Evolutionary conservation across 176 grass and related monocot genomes (phyloP), one percentile per base, ranked within the genome.

Genomic region (Carex pumila): DNA sequence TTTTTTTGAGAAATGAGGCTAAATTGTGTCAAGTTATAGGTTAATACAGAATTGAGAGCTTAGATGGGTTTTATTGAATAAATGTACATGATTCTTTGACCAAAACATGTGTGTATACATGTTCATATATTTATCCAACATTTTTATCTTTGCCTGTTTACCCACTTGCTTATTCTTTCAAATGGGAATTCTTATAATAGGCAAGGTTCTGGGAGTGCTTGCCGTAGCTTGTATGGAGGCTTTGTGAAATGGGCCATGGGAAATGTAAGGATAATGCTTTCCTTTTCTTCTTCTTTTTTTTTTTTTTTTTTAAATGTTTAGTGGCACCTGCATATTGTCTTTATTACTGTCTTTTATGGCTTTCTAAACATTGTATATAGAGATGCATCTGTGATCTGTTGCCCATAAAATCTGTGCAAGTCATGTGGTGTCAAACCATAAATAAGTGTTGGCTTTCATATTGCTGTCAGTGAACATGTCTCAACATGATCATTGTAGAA

Each of bases 231-330:
- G 79, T 99, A 95, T 73, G 91, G 96, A 63, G 93, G 96, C 65
- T 99, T 98, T 90, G 96, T 99, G 59, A 99, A 99, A 86, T 99
- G 96, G 96, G 82, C 88, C 29, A 98, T 98, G 96, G 96, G 96
- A 45, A 81, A 93, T 86, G 96, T 98, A 90, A 90, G 86, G 77
- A 79, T 45, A 79, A 71, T 8, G 13, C 37, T 39, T 39, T 39
- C 37, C 37, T 39, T 49, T 49, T 86, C 13, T 19, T 21, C 41
- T 2, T 17, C 47, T 32, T 21, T 32, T 6, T 74, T 81, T 56
- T 17, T 71, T 32, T 21, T 32, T 6, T 74, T 81, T 56, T 52
- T 18, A 49, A 64, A 62, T 79, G 14, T 62, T 62, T 56, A 18
- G 52, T 57, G 49, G 57, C 21, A 78, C 52, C 73, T 78, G 53